Evolutionary conservation across 2,329 filamentous ascomycete genomes (phyloP).

Genomic region (Colletotrichum euphorbiae): DNA sequence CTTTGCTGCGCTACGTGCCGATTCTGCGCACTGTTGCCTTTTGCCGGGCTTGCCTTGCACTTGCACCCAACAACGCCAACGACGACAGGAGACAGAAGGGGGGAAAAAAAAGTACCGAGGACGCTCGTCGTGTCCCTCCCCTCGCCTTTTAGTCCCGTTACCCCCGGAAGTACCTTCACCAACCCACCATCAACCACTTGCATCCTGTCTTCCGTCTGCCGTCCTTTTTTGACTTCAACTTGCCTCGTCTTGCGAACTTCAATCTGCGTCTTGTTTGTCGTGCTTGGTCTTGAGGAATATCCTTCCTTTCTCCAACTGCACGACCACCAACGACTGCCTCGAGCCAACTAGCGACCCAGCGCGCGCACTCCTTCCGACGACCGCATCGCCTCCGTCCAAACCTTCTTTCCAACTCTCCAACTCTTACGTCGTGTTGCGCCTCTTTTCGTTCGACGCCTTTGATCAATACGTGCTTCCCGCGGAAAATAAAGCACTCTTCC

Average conservation of each 20-base stretch:
- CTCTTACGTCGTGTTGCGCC: slow-evolving; percentile 4
- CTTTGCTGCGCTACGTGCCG: slow-evolving; percentile 12
- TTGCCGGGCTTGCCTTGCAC: slow-evolving; percentile 18
- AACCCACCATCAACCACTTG: slow-evolving; percentile 20
- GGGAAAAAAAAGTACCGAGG: slow-evolving; percentile 27
- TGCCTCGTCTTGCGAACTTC: slow-evolving; percentile 15
- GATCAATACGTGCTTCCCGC: neutral
- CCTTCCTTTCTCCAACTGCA: neutral
- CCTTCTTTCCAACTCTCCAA: slow-evolving; percentile 7
- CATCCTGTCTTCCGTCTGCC: slow-evolving; percentile 12
- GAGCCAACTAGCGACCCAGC: slow-evolving; percentile 3
- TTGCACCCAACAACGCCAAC: neutral
- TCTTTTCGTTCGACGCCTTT: neutral
- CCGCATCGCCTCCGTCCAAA: neutral
- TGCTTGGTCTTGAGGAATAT: neutral
- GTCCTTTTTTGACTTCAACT: slow-evolving; percentile 33
- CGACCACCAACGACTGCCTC: slow-evolving; percentile 6
- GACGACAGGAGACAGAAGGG: neutral
- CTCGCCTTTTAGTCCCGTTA: slow-evolving; percentile 32
- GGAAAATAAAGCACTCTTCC: neutral
- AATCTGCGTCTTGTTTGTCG: neutral
- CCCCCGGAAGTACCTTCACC: slow-evolving; percentile 35
- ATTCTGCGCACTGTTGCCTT: slow-evolving; percentile 30
- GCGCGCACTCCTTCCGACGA: slow-evolving; percentile 7
- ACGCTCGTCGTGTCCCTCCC: slow-evolving; percentile 33